Conservation (phyloP, 495 filamentous ascomycete species). For the Tuber magnatum region DNA sequence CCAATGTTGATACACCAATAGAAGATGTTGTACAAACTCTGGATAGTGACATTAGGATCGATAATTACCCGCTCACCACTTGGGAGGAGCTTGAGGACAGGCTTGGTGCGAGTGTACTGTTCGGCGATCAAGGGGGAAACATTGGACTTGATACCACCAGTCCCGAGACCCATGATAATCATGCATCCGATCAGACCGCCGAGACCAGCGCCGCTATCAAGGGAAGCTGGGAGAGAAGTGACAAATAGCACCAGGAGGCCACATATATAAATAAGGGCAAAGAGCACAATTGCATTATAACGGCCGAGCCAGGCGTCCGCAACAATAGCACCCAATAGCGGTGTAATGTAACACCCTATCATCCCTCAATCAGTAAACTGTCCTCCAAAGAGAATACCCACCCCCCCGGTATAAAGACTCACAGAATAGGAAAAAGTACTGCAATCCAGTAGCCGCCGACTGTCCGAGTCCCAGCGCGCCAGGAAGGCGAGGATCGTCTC, state of each 20-base stretch:
- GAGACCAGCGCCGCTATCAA: conserved; percentile 53
- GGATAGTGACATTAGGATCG: conserved; percentile 55
- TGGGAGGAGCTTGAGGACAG: conserved; percentile 45
- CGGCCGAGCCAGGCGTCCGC: conserved; percentile 46
- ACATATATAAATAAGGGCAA: conserved; percentile 56
- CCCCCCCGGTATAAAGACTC: neutral
- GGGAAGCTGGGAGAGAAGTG: conserved; percentile 54
- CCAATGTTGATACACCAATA: conserved; percentile 55
- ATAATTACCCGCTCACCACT: conserved; percentile 53
- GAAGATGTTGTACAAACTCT: conserved; percentile 58
- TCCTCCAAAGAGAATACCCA: conserved; percentile 6
- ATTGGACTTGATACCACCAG: conserved; percentile 57
- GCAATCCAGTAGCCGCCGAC: conserved; percentile 49
- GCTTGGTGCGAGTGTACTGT: conserved; percentile 50
- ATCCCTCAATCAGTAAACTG: neutral
- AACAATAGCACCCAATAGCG: conserved; percentile 43
- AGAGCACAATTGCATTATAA: conserved; percentile 57
- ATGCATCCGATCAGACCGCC: conserved; percentile 42
- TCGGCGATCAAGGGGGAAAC: conserved; percentile 58
- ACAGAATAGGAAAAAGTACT: conserved; percentile 41
- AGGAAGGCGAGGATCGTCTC: conserved; percentile 32
- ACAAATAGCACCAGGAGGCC: conserved; percentile 60
- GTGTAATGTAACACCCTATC: conserved; percentile 42
- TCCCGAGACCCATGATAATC: conserved; percentile 49
- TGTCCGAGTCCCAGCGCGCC: conserved; percentile 46